These are phyloP conservation scores for Gryganskiella cystojenkinii DNA, from an alignment of 192 early-diverging fungal genomes.

Conservation along the genomic window DNA sequence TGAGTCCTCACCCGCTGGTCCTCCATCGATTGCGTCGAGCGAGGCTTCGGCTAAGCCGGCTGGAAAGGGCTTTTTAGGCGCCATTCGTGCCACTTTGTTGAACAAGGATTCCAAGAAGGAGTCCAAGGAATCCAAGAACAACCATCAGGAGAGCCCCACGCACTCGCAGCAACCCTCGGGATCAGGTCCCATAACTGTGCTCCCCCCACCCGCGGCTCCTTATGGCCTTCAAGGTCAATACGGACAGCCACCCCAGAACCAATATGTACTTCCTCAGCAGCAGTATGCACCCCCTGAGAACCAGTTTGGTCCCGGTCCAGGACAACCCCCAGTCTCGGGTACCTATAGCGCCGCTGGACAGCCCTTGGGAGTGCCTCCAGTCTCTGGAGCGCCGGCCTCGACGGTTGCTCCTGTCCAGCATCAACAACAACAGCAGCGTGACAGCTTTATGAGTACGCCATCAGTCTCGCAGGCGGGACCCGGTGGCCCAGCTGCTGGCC, in stretches of 20 bases:
- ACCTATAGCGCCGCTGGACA: not conserved
- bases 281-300: not conserved
- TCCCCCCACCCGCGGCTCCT: not conserved
- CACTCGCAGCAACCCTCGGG: not conserved
- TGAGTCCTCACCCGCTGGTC: slow-evolving; percentile 7
- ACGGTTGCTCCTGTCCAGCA: not conserved
- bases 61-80: slow-evolving; percentile 33
- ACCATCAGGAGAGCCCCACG: slow-evolving; percentile 12
- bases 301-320: not conserved
- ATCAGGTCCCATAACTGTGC: not conserved
- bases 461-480: not conserved
- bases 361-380: slow-evolving; percentile 10
- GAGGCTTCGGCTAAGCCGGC: slow-evolving; percentile 25
- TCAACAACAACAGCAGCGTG: slow-evolving; percentile 5
- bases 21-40: slow-evolving; percentile 15
- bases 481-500: not conserved
- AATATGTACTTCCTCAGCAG: not conserved
- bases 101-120: slow-evolving; percentile 33
- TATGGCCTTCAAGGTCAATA: not conserved
- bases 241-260: not conserved
- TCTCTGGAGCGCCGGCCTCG: slow-evolving; percentile 3
- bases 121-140: slow-evolving; percentile 12
- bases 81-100: slow-evolving; percentile 19
- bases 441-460: not conserved
- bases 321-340: not conserved